Percentiles rank a stretch among this genome's conserved stretches.
Conservation (phyloP, 208 protist species). For the Acanthamoeba sp. region DNA sequence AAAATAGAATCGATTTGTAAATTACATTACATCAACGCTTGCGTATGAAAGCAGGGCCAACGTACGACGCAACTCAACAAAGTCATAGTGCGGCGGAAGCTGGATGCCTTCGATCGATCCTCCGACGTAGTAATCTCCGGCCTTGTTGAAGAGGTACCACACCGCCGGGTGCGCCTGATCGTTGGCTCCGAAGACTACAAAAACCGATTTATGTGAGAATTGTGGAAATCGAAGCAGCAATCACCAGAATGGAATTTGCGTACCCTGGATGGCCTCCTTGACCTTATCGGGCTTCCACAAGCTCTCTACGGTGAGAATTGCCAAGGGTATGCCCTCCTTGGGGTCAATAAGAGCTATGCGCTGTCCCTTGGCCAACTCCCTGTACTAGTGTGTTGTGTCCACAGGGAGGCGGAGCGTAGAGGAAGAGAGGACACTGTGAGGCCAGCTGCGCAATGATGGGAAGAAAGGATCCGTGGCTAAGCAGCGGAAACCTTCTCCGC, state of each 20-base stretch:
- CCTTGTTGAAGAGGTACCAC: conserved; percentile 87
- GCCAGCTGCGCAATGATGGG: conserved; percentile 5
- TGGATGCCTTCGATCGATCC: conserved; percentile 81
- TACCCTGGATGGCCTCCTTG: conserved; percentile 75
- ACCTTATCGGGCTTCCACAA: conserved; percentile 75
- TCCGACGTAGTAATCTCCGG: conserved; percentile 89
- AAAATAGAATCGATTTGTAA: not conserved
- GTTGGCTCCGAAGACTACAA: conserved; percentile 83
- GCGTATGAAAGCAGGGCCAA: not conserved
- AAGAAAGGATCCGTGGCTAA: conserved; percentile 48
- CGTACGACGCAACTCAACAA: conserved; percentile 75
- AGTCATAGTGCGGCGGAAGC: conserved; percentile 79
- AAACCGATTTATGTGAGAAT: not conserved
- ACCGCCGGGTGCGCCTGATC: conserved; percentile 78
- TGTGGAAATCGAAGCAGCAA: too few species aligned
- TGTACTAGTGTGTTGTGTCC: conserved; percentile 47
- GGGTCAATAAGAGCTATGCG: conserved; percentile 64
- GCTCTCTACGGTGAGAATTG: conserved; percentile 67
- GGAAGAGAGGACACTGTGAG: conserved; percentile 2
- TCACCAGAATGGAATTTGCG: conserved; percentile 10
- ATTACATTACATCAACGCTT: not conserved
- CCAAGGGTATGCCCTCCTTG: conserved; percentile 58
- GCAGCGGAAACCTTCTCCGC: conserved; percentile 56
- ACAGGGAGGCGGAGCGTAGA: not conserved
- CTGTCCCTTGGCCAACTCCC: conserved; percentile 30